Conservation (phyloP, 495 filamentous ascomycete genomes). For the Lepraria neglecta region DNA sequence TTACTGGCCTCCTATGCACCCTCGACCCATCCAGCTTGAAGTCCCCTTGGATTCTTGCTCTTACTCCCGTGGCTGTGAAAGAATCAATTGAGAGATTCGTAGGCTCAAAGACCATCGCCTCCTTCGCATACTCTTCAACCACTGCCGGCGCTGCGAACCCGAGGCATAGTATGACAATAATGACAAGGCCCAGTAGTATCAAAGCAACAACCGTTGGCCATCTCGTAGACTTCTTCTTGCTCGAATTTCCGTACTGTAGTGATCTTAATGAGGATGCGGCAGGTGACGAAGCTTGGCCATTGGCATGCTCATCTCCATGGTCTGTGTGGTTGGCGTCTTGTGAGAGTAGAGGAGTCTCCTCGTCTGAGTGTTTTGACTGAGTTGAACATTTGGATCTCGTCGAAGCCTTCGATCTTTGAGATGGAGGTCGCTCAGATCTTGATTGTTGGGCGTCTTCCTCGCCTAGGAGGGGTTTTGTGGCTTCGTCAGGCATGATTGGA, state of each 20-base stretch:
- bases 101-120: slow-evolving; percentile 74
- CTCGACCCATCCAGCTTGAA: slow-evolving; percentile 70
- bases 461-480: slow-evolving; percentile 21
- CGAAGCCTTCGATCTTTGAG: slow-evolving; percentile 18
- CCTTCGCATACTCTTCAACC: slow-evolving; percentile 75
- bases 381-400: slow-evolving; percentile 18
- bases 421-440: slow-evolving; percentile 13
- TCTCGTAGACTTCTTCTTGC: slow-evolving; percentile 36
- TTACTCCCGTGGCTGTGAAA: slow-evolving; percentile 69
- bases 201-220: slow-evolving; percentile 57
- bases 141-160: slow-evolving; percentile 76
- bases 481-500: slow-evolving; percentile 23
- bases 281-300: slow-evolving; percentile 25
- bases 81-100: slow-evolving; percentile 75
- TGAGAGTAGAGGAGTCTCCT: slow-evolving; percentile 25
- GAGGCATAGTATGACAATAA: slow-evolving; percentile 49
- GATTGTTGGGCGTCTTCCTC: slow-evolving; percentile 16
- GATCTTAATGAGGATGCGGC: slow-evolving; percentile 29
- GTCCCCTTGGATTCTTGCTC: slow-evolving; percentile 69
- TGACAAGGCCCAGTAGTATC: slow-evolving; percentile 39
- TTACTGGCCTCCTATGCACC: slow-evolving; percentile 60
- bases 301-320: slow-evolving; percentile 46
- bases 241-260: slow-evolving; percentile 24
- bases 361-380: slow-evolving; percentile 17
- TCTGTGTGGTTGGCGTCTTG: slow-evolving; percentile 35